A percentile compares a stretch with the other conserved stretches of the same genome.
phyloP scores from a whole-genome alignment of 169 alveolate species.

The Eimeria zaria region DNA sequence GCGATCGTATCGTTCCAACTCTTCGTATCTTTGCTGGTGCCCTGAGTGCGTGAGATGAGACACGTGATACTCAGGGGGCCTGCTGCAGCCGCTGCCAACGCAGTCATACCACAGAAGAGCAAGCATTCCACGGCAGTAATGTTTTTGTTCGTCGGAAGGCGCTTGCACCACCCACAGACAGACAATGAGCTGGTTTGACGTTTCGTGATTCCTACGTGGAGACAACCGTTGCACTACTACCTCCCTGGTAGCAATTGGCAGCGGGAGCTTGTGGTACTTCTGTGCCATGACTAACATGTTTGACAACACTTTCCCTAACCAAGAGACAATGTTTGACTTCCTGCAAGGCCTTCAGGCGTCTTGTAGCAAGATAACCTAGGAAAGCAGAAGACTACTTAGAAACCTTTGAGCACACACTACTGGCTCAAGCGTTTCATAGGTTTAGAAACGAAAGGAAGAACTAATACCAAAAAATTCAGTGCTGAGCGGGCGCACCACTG shows the following conservation, averaged over 20 bases:
- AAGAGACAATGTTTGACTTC: constrained; percentile 9
- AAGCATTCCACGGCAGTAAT: constrained; percentile 61
- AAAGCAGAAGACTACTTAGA: background rate
- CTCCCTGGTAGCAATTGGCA: constrained; percentile 33
- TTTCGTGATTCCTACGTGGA: constrained; percentile 46
- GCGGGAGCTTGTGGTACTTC: constrained; percentile 70
- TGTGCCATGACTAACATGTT: constrained; percentile 52
- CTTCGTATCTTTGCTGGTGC: constrained; percentile 48
- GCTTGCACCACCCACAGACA: constrained; percentile 58
- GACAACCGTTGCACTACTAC: constrained; percentile 41
- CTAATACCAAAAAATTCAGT: background rate
- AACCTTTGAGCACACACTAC: background rate
- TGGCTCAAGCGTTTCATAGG: background rate
- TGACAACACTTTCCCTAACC: constrained; percentile 15
- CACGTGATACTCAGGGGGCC: constrained; percentile 52
- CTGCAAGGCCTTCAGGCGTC: background rate
- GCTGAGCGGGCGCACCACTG: background rate
- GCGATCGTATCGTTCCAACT: constrained; percentile 52
- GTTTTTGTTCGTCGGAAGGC: constrained; percentile 50
- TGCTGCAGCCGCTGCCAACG: constrained; percentile 76
- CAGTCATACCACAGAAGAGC: constrained; percentile 41
- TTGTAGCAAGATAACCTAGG: background rate
- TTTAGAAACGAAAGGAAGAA: background rate
- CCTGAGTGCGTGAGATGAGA: constrained; percentile 39
- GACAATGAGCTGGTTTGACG: constrained; percentile 73